Evolutionary conservation across 2,329 filamentous ascomycete species (phyloP), one percentile per base, ranked within the genome.

Genomic region (Drechslerella dactyloides): DNA sequence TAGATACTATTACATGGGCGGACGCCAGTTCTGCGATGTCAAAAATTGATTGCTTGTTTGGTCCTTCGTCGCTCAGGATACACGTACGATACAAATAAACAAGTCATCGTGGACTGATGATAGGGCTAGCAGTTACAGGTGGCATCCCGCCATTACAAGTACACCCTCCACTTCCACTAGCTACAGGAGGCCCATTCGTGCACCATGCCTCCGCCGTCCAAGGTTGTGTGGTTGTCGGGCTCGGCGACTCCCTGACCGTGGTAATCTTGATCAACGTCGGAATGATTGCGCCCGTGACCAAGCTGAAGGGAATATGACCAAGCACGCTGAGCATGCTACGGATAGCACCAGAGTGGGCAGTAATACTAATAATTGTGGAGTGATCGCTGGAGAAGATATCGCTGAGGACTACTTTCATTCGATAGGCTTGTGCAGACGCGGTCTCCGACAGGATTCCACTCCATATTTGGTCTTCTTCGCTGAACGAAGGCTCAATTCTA

Each of bases 261-360:
- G 85, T 82, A 0, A 84, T 85, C 78, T 84, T 85, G 23, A 90
- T 84, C 0, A 90, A 81, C 1, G 88, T 86, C 0, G 88, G 87
- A 21, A 90, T 87, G 1, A 87, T 84, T 66, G 87, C 84, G 3
- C 88, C 88, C 0, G 88, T 90, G 15, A 80, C 81, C 6, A 90
- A 80, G 2, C 80, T 78, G 76, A 90, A 90, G 0, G 79, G 74
- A n/a, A 84, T 83, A 75, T 90, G 88, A 56, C 84, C 83, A 2
- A 90, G 79, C 0, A 86, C 86, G 57, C 80, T 76, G 1, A 87
- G 81, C 13, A 86, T 78, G 60, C 80, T 81, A 8, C 77, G 76
- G 73, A 86, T 86, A 75, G 85, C 83, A 7, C 86, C 86, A 11
- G 82, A 84, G 79, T 88, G 86, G 60, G 82, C 85, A 1, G 85